These are phyloP conservation scores for Aspergillus candidus DNA, from an alignment of 2,329 filamentous ascomycete species.

Conservation along the genomic window DNA sequence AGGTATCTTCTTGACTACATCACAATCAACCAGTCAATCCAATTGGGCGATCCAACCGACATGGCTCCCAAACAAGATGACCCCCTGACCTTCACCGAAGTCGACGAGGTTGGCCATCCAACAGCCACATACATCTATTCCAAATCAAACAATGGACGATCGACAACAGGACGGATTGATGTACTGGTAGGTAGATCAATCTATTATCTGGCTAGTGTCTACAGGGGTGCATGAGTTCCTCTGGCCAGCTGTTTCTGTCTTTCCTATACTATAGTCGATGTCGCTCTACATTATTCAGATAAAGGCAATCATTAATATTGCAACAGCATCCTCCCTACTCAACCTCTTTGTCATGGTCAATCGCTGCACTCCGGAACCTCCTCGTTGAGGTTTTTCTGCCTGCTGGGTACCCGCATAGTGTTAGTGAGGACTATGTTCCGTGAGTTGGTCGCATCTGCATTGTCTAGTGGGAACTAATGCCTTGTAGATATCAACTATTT, in stretches of 20 bases:
- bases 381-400: slow-evolving; percentile 72
- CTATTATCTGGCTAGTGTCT: not conserved
- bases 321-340: slow-evolving; percentile 13
- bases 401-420: slow-evolving; percentile 79
- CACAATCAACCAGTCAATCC: no score
- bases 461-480: slow-evolving; percentile 8
- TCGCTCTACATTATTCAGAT: no score
- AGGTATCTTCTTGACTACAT: no score
- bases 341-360: slow-evolving; percentile 17
- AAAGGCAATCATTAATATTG: not conserved
- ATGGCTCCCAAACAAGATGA: slow-evolving; percentile 11
- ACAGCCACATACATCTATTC: slow-evolving; percentile 47
- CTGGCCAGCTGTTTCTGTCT: no score
- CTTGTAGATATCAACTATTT: slow-evolving; percentile 59
- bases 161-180: slow-evolving; percentile 39
- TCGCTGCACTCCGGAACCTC: slow-evolving; percentile 27
- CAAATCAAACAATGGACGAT: slow-evolving; percentile 10
- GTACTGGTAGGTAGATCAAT: slow-evolving; percentile 28
- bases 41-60: not conserved
- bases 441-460: slow-evolving; percentile 32
- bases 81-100: slow-evolving; percentile 27
- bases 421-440: slow-evolving; percentile 75
- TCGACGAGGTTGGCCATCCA: slow-evolving; percentile 47
- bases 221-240: not conserved
- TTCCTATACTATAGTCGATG: no score